Evolutionary conservation across 331 rosid genomes (phyloP).

Genomic region (Spiraea crenata): DNA sequence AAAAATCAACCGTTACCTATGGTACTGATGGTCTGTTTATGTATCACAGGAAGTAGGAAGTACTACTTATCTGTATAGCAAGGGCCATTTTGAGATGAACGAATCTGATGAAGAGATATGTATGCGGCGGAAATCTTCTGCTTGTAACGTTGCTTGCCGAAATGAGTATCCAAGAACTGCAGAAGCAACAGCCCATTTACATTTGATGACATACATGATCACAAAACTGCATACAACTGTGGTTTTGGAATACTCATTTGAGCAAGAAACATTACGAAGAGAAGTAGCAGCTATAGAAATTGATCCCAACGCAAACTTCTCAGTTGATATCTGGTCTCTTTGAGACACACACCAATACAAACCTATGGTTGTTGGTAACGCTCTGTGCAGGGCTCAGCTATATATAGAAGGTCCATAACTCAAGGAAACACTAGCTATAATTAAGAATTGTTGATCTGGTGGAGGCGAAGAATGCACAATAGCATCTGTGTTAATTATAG

Average conservation of each 20-base stretch:
- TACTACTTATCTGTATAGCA: conserved; percentile 3
- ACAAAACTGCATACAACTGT: neutral
- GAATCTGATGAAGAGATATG: neutral
- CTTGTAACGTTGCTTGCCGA: conserved; percentile 58
- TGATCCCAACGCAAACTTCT: neutral
- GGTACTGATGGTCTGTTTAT: too few relatives aligned
- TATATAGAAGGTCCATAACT: neutral
- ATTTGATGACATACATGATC: neutral
- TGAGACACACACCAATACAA: neutral
- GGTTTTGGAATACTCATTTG: conserved; percentile 92
- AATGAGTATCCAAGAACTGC: conserved; percentile 57
- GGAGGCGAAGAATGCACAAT: neutral
- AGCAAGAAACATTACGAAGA: conserved; percentile 75
- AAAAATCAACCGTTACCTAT: too few relatives aligned
- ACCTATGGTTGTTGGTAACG: neutral
- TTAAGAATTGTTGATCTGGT: neutral
- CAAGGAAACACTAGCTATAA: too few relatives aligned
- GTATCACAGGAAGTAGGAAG: neutral
- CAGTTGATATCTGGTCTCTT: too few relatives aligned
- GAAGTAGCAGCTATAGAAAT: neutral
- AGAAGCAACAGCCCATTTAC: neutral
- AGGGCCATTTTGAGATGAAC: neutral
- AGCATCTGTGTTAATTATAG: too few relatives aligned
- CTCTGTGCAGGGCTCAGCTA: neutral
- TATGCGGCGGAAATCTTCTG: conserved; percentile 8